A percentile compares a stretch with the other conserved stretches of the same genome.
phyloP scores from a whole-genome alignment of 177 flowering plant genomes.

The Tripterygium wilfordii region DNA sequence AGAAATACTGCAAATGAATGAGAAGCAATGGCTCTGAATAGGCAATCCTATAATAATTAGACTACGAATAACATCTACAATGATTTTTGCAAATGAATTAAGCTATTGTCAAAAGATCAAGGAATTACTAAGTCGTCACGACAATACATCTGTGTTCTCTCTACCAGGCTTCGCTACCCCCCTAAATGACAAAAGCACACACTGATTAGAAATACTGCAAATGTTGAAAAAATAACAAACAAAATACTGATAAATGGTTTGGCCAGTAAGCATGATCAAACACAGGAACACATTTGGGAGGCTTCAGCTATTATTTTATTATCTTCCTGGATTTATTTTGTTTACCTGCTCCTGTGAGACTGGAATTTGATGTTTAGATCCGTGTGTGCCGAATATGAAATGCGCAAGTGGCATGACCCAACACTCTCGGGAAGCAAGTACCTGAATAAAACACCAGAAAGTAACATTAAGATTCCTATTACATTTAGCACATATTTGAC shows the following conservation, averaged over 20 bases:
- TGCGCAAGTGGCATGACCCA: conserved; percentile 67
- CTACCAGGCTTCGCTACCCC: conserved; percentile 53
- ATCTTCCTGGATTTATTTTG: conserved; percentile 1
- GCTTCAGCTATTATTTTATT: not conserved
- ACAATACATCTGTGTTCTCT: conserved; percentile 45
- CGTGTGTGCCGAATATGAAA: conserved; percentile 89
- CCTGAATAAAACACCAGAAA: conserved; percentile 28
- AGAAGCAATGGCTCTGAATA: not conserved
- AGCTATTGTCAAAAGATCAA: conserved; percentile 34
- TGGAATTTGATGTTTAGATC: conserved; percentile 93
- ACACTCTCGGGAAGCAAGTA: conserved; percentile 87
- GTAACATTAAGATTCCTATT: not conserved
- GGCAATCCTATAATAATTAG: not conserved
- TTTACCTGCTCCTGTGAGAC: conserved; percentile 91
- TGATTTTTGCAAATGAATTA: conserved; percentile 2
- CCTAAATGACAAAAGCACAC: conserved; percentile 47
- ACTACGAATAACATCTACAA: conserved; percentile 2
- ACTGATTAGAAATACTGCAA: conserved; percentile 35
- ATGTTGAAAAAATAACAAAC: conserved; percentile 10
- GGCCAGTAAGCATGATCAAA: not conserved
- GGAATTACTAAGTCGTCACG: conserved; percentile 49
- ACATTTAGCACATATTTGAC: not conserved
- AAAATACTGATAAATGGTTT: conserved; percentile 1
- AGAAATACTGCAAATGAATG: too few species aligned
- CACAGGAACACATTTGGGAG: not conserved